Conservation (phyloP, 176 grass and related monocot genomes). For the Saccharum spontaneum region DNA sequence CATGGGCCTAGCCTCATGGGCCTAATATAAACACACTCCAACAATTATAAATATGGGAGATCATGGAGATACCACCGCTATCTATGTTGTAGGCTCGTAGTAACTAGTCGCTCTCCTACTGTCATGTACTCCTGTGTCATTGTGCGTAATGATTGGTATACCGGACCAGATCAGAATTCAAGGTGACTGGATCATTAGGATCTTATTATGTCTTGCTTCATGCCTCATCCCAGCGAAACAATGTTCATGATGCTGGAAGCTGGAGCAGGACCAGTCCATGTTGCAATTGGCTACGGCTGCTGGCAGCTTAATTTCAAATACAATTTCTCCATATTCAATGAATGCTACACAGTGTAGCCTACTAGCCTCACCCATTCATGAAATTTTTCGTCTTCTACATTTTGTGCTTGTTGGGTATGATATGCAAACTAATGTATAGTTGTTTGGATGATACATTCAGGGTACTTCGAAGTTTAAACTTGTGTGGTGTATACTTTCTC, state of each 20-base stretch:
- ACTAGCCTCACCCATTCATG: not conserved
- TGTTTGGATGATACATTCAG: not conserved
- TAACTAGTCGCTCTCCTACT: slow-evolving; percentile 21
- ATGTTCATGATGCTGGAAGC: slow-evolving; percentile 4
- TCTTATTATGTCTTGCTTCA: slow-evolving; percentile 30
- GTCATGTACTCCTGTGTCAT: not conserved
- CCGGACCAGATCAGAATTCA: not conserved
- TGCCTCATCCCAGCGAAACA: slow-evolving; percentile 13
- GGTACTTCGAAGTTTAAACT: slow-evolving; percentile 25
- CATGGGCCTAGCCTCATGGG: too few species aligned
- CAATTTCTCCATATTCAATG: slow-evolving; percentile 7
- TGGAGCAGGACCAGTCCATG: not conserved
- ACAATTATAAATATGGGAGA: slow-evolving; percentile 1
- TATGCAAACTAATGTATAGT: not conserved
- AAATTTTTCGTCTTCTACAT: not conserved
- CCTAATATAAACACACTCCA: too few species aligned
- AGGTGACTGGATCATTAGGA: slow-evolving; percentile 15
- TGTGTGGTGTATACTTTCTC: slow-evolving; percentile 24
- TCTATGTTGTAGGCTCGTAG: not conserved
- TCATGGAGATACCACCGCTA: not conserved
- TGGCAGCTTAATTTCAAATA: slow-evolving; percentile 27
- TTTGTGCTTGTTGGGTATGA: slow-evolving; percentile 6
- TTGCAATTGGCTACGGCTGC: slow-evolving; percentile 8
- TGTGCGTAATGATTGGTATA: not conserved
- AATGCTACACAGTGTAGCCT: not conserved